phyloP scores from a whole-genome alignment of 177 flowering plant genomes.

The Tripterygium wilfordii region DNA sequence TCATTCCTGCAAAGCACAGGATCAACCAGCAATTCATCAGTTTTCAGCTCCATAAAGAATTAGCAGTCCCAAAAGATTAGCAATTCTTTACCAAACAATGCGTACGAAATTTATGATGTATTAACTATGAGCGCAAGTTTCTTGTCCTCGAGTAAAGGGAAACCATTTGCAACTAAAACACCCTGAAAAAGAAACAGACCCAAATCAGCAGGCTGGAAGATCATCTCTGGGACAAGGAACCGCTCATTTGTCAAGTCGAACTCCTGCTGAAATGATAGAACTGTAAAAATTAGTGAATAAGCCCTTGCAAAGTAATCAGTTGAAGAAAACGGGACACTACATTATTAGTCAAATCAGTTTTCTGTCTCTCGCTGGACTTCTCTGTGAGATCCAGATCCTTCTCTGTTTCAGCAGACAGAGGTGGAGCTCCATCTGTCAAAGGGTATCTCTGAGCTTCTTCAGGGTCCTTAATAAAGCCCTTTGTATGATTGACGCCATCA shows the following conservation, averaged over 20 bases:
- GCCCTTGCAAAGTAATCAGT: conserved; percentile 22
- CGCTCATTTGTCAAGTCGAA: conserved; percentile 89
- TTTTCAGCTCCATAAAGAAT: background rate
- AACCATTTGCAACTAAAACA: too few species aligned
- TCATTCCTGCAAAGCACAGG: conserved; percentile 78
- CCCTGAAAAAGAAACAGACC: conserved; percentile 45
- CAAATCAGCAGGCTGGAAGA: conserved; percentile 91
- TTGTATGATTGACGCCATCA: conserved; percentile 75
- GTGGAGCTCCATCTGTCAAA: conserved; percentile 30
- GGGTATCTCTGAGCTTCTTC: conserved; percentile 64
- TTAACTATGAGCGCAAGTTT: too few species aligned
- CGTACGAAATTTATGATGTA: too few species aligned
- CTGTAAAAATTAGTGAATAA: background rate
- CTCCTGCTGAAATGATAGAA: conserved; percentile 48
- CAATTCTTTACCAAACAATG: too few species aligned
- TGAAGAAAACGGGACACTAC: conserved; percentile 25
- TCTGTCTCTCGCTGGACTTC: conserved; percentile 44
- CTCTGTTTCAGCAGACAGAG: conserved; percentile 15
- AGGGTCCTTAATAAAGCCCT: conserved; percentile 80
- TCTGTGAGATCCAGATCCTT: conserved; percentile 33
- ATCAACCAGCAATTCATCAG: background rate
- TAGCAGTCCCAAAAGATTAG: too few species aligned
- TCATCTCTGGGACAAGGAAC: conserved; percentile 96
- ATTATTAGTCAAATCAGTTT: conserved; percentile 67
- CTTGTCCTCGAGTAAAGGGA: too few species aligned